Conservation (phyloP, 495 filamentous ascomycete genomes). For the Hyphodiscus hymeniophilus region DNA sequence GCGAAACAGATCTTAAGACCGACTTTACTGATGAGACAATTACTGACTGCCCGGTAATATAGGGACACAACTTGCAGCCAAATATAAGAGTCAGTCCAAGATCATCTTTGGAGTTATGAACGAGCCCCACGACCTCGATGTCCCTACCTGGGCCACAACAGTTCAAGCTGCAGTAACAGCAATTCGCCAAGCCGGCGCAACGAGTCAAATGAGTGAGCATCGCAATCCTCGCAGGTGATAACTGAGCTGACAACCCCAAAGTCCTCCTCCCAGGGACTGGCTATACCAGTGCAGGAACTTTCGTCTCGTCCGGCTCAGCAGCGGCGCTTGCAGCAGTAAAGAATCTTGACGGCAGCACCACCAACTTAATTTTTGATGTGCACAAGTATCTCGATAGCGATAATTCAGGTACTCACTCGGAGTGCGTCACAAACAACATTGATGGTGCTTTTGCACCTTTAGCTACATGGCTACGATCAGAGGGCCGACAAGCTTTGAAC, state of each 20-base stretch:
- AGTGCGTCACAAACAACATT: conserved; percentile 46
- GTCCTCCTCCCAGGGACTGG: conserved; percentile 31
- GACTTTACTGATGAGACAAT: too few relatives aligned
- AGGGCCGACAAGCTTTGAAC: conserved; percentile 42
- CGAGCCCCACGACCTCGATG: conserved; percentile 33
- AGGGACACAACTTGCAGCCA: conserved; percentile 46
- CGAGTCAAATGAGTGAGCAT: conserved; percentile 43
- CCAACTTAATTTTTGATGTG: conserved; percentile 48
- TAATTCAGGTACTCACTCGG: conserved; percentile 41
- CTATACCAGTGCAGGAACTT: conserved; percentile 39
- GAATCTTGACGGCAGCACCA: conserved; percentile 44
- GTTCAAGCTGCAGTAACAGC: conserved; percentile 49
- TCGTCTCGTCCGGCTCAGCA: conserved; percentile 37
- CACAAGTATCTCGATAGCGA: conserved; percentile 52
- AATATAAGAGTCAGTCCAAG: conserved; percentile 38
- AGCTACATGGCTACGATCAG: conserved; percentile 37
- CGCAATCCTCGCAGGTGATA: conserved; percentile 29
- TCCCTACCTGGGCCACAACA: conserved; percentile 37
- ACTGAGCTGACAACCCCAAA: not conserved
- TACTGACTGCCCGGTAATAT: too few relatives aligned
- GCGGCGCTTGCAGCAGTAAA: conserved; percentile 40
- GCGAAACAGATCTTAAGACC: too few relatives aligned
- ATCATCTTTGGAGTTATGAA: conserved; percentile 58
- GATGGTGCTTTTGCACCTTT: conserved; percentile 37
- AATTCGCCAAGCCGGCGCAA: conserved; percentile 49